A percentile compares a stretch with the other conserved stretches of the same genome.
Conservation (phyloP, 257 asterid genomes). For the Nicotiana knightiana region DNA sequence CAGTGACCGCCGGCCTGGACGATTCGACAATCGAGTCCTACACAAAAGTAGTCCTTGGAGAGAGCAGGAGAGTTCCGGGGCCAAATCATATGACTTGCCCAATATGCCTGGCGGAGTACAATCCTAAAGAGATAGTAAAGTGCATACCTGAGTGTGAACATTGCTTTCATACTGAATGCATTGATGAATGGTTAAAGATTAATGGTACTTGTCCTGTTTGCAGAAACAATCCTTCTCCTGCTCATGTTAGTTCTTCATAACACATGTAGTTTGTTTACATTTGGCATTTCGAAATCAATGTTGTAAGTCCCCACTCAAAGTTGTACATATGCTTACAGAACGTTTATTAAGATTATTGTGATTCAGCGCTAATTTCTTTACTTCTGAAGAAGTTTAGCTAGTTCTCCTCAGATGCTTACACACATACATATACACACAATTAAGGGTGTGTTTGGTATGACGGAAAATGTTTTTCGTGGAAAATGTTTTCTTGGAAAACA, state of each 20-base stretch:
- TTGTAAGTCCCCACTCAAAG: background rate
- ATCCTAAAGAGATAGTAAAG: conserved; percentile 49
- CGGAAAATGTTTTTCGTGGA: no score
- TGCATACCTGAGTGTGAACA: conserved; percentile 70
- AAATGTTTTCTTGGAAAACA: no score
- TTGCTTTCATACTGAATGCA: conserved; percentile 76
- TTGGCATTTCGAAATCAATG: background rate
- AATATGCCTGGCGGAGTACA: conserved; percentile 68
- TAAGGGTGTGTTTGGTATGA: no score
- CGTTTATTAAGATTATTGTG: background rate
- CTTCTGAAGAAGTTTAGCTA: background rate
- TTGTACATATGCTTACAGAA: background rate
- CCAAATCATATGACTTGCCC: conserved; percentile 60
- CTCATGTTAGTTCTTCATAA: background rate
- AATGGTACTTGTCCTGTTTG: conserved; percentile 75
- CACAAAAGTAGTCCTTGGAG: conserved; percentile 59
- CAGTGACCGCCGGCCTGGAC: conserved; percentile 43
- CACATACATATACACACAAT: no score
- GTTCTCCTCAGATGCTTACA: background rate
- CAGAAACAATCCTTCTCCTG: conserved; percentile 52
- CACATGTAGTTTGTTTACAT: background rate
- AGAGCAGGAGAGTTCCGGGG: conserved; percentile 58
- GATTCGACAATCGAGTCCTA: conserved; percentile 65
- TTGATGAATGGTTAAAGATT: conserved; percentile 71
- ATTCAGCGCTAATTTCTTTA: background rate